phyloP scores from a whole-genome alignment of 257 asterid species.

The Solanum chiquidenum region DNA sequence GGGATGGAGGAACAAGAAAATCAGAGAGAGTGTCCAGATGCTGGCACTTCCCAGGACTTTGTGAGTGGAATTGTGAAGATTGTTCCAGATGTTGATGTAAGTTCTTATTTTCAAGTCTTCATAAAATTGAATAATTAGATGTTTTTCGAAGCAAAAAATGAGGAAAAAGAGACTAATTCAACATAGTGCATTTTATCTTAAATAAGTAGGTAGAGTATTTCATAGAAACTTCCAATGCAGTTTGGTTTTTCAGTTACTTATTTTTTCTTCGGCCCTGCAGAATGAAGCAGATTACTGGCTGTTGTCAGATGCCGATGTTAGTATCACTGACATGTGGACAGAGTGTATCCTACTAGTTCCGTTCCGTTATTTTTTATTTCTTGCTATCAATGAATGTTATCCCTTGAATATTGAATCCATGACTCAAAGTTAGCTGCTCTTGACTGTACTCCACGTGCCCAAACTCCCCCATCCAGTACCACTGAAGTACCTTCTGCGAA shows the following conservation, averaged over 20 bases:
- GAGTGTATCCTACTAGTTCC: slow-evolving; percentile 45
- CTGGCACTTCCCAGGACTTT: slow-evolving; percentile 56
- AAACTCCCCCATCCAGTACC: slow-evolving; percentile 39
- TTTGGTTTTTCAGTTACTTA: not conserved
- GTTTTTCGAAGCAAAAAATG: not conserved
- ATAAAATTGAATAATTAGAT: not conserved
- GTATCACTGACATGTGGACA: slow-evolving; percentile 68
- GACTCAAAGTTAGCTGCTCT: slow-evolving; percentile 16
- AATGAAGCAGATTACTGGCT: slow-evolving; percentile 68
- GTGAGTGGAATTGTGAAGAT: slow-evolving; percentile 74
- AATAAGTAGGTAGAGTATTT: not conserved
- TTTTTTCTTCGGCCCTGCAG: slow-evolving; percentile 25
- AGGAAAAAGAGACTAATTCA: not conserved
- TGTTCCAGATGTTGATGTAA: slow-evolving; percentile 81
- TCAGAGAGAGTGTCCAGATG: slow-evolving; percentile 43
- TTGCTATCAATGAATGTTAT: not conserved
- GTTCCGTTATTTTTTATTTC: not conserved
- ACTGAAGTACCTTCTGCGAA: slow-evolving; percentile 21
- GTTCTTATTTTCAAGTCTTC: slow-evolving; percentile 10
- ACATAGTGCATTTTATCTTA: not conserved
- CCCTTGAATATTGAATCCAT: slow-evolving; percentile 1
- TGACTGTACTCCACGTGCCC: slow-evolving; percentile 32
- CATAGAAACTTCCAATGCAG: not conserved
- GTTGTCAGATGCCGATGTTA: slow-evolving; percentile 42
- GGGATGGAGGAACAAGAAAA: slow-evolving; percentile 31